phyloP scores from a whole-genome alignment of 306 rosid species.

The Myrica gale region DNA sequence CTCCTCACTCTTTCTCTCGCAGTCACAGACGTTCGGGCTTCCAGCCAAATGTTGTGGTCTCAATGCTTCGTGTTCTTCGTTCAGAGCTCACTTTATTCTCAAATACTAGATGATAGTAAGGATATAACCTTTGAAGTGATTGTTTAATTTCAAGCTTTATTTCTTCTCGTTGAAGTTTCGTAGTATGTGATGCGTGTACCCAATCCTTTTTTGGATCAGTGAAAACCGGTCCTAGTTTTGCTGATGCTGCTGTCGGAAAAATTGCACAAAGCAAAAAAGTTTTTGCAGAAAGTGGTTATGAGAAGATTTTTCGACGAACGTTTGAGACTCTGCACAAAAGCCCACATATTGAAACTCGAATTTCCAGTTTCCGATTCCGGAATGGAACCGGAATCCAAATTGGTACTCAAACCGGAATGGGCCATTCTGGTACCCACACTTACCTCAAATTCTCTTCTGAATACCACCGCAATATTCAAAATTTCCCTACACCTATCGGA shows the following conservation, averaged over 20 bases:
- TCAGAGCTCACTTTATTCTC: neutral
- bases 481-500: too few relatives aligned
- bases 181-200: too few relatives aligned
- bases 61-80: neutral
- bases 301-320: slow-evolving; percentile 75
- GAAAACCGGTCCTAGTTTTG: slow-evolving; percentile 91
- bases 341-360: too few relatives aligned
- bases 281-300: slow-evolving; percentile 93
- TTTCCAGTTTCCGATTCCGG: too few relatives aligned
- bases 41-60: neutral
- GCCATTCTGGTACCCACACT: too few relatives aligned
- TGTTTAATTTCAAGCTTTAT: slow-evolving; percentile 2
- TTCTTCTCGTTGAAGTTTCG: too few relatives aligned
- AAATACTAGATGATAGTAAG: neutral
- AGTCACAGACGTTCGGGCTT: too few relatives aligned
- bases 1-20: too few relatives aligned
- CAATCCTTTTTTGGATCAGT: slow-evolving; percentile 40
- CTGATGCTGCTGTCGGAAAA: slow-evolving; percentile 95
- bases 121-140: neutral
- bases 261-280: slow-evolving; percentile 93
- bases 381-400: too few relatives aligned
- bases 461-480: too few relatives aligned
- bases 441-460: too few relatives aligned
- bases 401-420: too few relatives aligned
- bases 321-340: slow-evolving; percentile 58